These are phyloP conservation scores for Podaxis sp. DNA, from an alignment of 768 basidiomycete genomes.

Conservation along the genomic window DNA sequence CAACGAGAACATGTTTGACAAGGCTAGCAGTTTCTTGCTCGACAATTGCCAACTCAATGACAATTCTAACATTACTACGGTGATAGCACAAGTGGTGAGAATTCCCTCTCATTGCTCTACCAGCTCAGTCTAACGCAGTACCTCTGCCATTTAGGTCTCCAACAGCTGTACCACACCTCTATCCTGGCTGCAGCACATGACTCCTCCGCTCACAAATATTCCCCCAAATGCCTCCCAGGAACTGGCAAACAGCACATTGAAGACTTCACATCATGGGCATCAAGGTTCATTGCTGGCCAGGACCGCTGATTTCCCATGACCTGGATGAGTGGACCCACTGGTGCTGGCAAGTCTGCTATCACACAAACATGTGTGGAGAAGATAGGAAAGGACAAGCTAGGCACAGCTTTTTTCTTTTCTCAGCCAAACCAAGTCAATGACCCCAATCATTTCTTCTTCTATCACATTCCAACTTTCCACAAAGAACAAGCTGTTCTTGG, in stretches of 20 bases:
- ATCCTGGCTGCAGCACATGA: background rate
- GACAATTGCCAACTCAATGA: too few species aligned
- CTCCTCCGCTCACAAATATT: background rate
- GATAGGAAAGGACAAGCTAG: background rate
- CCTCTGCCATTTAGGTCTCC: background rate
- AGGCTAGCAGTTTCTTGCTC: too few species aligned
- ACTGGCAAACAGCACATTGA: background rate
- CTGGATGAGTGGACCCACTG: constrained; percentile 10
- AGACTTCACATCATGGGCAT: background rate
- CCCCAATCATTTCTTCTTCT: background rate
- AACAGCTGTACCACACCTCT: background rate
- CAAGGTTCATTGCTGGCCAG: background rate
- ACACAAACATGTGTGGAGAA: constrained; percentile 3
- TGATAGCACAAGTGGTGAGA: too few species aligned
- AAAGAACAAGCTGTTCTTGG: background rate
- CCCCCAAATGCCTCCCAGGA: background rate
- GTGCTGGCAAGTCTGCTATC: constrained; percentile 8
- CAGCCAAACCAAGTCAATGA: background rate
- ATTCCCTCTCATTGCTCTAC: too few species aligned
- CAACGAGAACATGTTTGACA: too few species aligned
- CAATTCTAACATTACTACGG: too few species aligned
- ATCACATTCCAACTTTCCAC: constrained; percentile 2
- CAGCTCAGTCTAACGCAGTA: background rate
- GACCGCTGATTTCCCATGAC: background rate
- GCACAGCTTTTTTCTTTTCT: constrained; percentile 13